A percentile compares a stretch with the other conserved stretches of the same genome.
phyloP scores from a whole-genome alignment of 371 early-diverging fungal species.

The Dinochytrium kinnereticum region DNA sequence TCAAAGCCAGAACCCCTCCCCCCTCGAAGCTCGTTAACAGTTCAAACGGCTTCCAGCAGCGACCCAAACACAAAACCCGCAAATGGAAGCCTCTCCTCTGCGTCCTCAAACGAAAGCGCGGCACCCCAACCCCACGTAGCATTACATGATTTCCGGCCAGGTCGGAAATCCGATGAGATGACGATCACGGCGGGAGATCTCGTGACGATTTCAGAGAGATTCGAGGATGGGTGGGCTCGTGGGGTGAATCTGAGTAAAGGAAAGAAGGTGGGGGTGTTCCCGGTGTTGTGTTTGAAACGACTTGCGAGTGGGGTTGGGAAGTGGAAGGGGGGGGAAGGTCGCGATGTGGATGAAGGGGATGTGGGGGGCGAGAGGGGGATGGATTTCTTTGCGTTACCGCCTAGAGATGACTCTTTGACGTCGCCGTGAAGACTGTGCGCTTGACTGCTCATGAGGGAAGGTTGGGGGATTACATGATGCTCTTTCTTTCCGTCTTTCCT shows the following conservation, averaged over 20 bases:
- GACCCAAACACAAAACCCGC: too few relatives aligned
- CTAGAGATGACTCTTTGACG: too few relatives aligned
- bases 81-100: too few relatives aligned
- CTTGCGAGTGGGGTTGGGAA: slow-evolving; percentile 19
- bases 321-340: slow-evolving; percentile 7
- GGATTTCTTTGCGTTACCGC: neutral
- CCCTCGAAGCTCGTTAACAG: neutral
- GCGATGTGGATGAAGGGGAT: slow-evolving; percentile 13
- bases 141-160: neutral
- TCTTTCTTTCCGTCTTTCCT: too few relatives aligned
- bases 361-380: neutral
- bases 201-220: slow-evolving; percentile 8
- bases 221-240: slow-evolving; percentile 27
- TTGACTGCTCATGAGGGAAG: too few relatives aligned
- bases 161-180: slow-evolving; percentile 22
- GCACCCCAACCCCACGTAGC: neutral
- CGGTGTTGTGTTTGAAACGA: slow-evolving; percentile 16
- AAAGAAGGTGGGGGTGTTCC: slow-evolving; percentile 25
- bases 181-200: slow-evolving; percentile 27
- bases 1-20: neutral
- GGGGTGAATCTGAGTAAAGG: slow-evolving; percentile 32
- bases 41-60: too few relatives aligned
- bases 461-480: too few relatives aligned
- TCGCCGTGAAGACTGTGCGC: too few relatives aligned
- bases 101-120: too few relatives aligned